Base-by-base conservation (phyloP, 192 early-diverging fungal species). In the Haplosporangium gracile region DNA sequence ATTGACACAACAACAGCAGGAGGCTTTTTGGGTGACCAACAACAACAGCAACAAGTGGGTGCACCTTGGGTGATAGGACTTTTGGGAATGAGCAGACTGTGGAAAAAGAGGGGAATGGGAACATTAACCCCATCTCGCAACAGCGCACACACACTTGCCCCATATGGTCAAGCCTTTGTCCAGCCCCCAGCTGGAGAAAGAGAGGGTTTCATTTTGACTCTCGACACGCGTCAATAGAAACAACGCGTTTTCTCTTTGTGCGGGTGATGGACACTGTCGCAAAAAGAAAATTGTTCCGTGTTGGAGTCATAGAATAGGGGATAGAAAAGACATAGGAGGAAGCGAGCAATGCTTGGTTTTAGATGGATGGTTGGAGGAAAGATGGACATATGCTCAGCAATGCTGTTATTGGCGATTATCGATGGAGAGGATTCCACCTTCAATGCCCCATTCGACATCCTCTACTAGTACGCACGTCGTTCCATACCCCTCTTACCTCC, bases 141-240 rank as follows among this genome's bases (percentile, higher is more conserved):
- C 60, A 65, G 10, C 26, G 11, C 29, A 13, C 29, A 65, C 11
- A 10, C 55, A 26, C 60, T 65, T 15, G 10, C 29, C 13, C 60
- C n/a, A 65, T 65, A 65, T 65, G 60, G 60, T 29, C 60, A 65
- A 65, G 60, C 60, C 10, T 29, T 65, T 65, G 26, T 65, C 24
- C 29, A 15, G 9, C 11, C 13, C 60, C 60, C 29, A 65, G n/a
- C 60, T 65, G 60, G 29, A 65, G 16, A 51, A 51, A 51, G 49
- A n/a, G 49, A 51, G 49, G 49, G 18, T 5, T 5, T 51, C 49
- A 22, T 22, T 18, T 22, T 34, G 60, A 15, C 10, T 65, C 57
- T 29, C 2, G 60, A 65, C 24, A 60, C 57, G 57, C 60, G 60
- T 65, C 11, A 32, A 65, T 65, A 16, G 5, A 51, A 29, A 11